These are phyloP conservation scores for Pseudocercospora fuligena DNA, from an alignment of 2,329 filamentous ascomycete genomes.

Conservation along the genomic window DNA sequence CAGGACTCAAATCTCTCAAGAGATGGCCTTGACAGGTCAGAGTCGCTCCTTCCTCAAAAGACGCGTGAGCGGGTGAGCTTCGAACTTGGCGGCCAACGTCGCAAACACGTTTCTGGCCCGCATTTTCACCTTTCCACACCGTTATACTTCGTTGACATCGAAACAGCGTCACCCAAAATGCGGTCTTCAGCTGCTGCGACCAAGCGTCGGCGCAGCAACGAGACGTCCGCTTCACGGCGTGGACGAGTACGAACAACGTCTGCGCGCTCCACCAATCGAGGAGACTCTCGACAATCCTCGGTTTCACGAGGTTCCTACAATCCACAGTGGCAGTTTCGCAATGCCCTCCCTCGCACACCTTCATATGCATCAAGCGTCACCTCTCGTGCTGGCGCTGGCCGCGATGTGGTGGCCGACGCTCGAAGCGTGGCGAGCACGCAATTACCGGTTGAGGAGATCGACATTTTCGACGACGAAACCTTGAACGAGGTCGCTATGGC, in stretches of 20 bases:
- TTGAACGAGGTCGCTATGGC: slow-evolving; percentile 78
- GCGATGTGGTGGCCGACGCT: slow-evolving; percentile 7
- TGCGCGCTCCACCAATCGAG: slow-evolving; percentile 16
- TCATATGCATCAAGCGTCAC: slow-evolving; percentile 23
- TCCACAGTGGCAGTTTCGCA: not conserved
- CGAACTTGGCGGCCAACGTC: not conserved
- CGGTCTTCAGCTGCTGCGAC: slow-evolving; percentile 1
- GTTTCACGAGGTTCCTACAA: slow-evolving; percentile 16
- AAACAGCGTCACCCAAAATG: slow-evolving; percentile 12
- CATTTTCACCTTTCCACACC: not conserved
- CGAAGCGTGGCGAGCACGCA: slow-evolving; percentile 23
- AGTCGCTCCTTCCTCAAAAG: slow-evolving; percentile 5
- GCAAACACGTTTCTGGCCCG: not conserved
- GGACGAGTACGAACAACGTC: slow-evolving; percentile 18
- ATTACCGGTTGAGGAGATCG: slow-evolving; percentile 19
- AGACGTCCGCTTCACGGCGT: slow-evolving; percentile 7
- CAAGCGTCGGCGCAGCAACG: slow-evolving; percentile 22
- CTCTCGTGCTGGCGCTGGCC: slow-evolving; percentile 15
- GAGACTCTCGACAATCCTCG: slow-evolving; percentile 27
- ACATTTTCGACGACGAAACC: slow-evolving; percentile 23
- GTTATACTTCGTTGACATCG: not conserved
- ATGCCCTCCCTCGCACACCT: slow-evolving; percentile 5
- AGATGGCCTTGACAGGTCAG: not conserved
- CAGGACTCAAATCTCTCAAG: not conserved
- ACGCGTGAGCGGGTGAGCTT: too few species aligned